These are phyloP conservation scores for Colletotrichum salicis DNA, from an alignment of 2,329 filamentous ascomycete genomes.

Conservation along the genomic window DNA sequence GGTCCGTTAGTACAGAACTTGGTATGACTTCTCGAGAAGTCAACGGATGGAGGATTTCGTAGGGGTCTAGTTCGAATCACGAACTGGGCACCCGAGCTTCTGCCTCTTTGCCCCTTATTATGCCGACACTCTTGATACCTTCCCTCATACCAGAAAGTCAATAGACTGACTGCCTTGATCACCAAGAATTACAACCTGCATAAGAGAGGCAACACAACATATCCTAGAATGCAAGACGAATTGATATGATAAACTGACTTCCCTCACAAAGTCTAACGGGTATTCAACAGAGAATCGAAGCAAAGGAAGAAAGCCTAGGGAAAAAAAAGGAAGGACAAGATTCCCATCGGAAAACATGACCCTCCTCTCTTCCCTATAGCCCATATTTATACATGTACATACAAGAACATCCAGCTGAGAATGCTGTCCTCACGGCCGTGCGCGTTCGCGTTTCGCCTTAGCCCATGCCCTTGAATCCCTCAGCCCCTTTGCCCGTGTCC, in stretches of 20 bases:
- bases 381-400: constrained; percentile 24
- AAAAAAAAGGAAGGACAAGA: background rate
- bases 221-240: too few species aligned
- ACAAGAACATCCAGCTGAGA: constrained; percentile 24
- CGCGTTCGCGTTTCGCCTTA: constrained; percentile 9
- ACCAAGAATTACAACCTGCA: too few species aligned
- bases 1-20: too few species aligned
- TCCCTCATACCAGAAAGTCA: too few species aligned
- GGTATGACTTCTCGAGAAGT: too few species aligned
- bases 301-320: background rate
- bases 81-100: too few species aligned
- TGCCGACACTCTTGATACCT: too few species aligned
- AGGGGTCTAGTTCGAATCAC: too few species aligned
- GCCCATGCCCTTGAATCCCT: constrained; percentile 34
- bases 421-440: constrained; percentile 35
- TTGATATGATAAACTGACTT: background rate
- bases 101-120: too few species aligned
- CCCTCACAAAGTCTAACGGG: background rate
- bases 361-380: background rate
- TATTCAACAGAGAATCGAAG: constrained; percentile 4
- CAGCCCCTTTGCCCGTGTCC: constrained; percentile 16
- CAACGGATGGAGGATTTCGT: too few species aligned
- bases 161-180: too few species aligned
- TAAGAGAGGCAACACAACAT: too few species aligned
- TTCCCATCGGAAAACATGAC: background rate